Base-by-base conservation (phyloP, 2,329 filamentous ascomycete species). In the Arthroderma sp. region DNA sequence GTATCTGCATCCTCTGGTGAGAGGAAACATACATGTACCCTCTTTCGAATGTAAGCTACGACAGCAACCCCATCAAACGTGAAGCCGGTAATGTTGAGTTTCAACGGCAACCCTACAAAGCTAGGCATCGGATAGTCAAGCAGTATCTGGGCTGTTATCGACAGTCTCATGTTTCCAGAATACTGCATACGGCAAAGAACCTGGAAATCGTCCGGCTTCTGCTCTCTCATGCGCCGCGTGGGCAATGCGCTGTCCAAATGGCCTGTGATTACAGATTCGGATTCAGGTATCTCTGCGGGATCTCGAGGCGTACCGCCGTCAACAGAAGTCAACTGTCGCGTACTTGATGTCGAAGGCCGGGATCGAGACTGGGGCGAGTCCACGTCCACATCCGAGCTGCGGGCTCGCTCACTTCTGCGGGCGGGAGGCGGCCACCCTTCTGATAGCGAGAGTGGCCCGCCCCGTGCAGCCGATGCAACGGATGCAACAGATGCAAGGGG, bases 81-180 rank as follows among this genome's bases (percentile, higher is more conserved):
- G 60, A 98, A 74, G 0, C 93, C 93, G 0, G 93, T 97, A 64
- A 98, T 94, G 70, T 91, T 95, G 25, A 98, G 79, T 70, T 93
- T 91, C 51, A 98, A 80, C 1, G 93, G 93, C 60, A 98, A 91
- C 11, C 91, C 90, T 1, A 97, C 91, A 67, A 98, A 98, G 74
- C 88, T 95, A 41, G 91, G 91, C 88, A 97, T 97, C 0, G 93
- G 93, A 70, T 98, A 98, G 72, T 98, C 93, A 35, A 98, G 83
- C 33, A 97, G 77, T 43, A 98, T 95, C 72, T 97, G 91, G 0
- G 93, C 91, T 23, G 93, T 97, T 54, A 98, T 78, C 60, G 90
- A 88, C 58, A 98, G 80, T 63, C 85, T 84, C 59, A 98, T 80
- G 67, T 96, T 87, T 33, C 93, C 93, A 1, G 85, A 82, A 71